Base-by-base conservation (phyloP, 2,329 filamentous ascomycete genomes). In the Cercospora sp. region DNA sequence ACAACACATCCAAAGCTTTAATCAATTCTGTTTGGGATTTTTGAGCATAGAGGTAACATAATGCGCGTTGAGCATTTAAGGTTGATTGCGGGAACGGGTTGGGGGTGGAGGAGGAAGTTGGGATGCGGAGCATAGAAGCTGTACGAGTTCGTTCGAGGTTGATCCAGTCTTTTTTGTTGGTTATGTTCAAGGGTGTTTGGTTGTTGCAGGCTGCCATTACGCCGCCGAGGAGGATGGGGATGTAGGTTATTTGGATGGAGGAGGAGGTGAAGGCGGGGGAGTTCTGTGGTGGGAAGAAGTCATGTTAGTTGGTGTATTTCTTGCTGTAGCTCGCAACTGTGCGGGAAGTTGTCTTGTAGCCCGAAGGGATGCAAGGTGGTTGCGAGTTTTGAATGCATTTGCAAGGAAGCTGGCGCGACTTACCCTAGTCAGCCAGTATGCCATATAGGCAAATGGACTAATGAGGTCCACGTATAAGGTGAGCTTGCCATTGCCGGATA, bases 151-250 rank as follows among this genome's bases (percentile, higher is more conserved):
- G 85, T 72, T 89, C 86, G 12, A 67, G 64, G 39, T 81, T 75
- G 67, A 87, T 86, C 83, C 84, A 90, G 77, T 82, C 81, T 74
- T 83, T 83, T 77, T 89, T 89, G 78, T 89, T 88, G 69, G 85
- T 87, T 75, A 89, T 83, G 2, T 78, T 75, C 28, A 89, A 78
- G 1, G 87, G 87, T 1, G 87, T 75, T 2, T 73, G 82, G 72
- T 88, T 89, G 30, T 80, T 81, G 74, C 83, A 86, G 0, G 78
- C 76, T 65, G 88, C 84, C 83, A 89, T 87, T 63, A 89, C 76
- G 0, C 87, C 87, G 4, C 86, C 86, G 0, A 89, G 80, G 62
- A 89, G 83, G 63, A 90, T 85, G 7, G 87, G 87, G 8, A 87
- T 77, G 73, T 87, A 88, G 12, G 79, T 84, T 51, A 88, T 79